Conservation (phyloP, 495 filamentous ascomycete genomes). For the Pyronema domesticum region DNA sequence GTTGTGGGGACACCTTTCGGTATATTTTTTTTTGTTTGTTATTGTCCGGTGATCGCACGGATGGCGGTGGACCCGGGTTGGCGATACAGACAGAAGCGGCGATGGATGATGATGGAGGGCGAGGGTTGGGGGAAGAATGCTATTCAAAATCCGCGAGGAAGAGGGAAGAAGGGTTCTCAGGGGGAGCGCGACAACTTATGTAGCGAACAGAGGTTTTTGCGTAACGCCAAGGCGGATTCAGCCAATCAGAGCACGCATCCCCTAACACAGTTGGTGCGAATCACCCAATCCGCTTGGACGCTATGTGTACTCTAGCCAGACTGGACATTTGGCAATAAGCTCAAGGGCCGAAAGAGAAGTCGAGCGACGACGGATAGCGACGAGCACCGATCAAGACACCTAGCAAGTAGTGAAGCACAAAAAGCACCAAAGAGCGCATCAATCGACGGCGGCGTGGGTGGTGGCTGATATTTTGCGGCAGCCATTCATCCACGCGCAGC, state of each 20-base stretch:
- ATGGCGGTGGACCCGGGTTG: neutral
- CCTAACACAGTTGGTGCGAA: neutral
- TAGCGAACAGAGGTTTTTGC: constrained; percentile 1
- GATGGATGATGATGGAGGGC: neutral
- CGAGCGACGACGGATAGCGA: too few species aligned
- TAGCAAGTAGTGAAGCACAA: too few species aligned
- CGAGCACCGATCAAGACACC: too few species aligned
- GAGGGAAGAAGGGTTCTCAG: neutral
- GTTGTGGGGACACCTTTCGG: constrained; percentile 8
- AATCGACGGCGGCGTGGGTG: too few species aligned
- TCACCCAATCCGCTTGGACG: neutral
- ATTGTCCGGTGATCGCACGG: neutral
- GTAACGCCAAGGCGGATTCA: neutral
- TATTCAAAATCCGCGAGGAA: neutral
- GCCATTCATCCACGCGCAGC: too few species aligned
- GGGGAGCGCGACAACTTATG: neutral
- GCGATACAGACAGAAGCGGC: neutral
- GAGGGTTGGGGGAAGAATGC: neutral
- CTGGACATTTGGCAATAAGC: neutral
- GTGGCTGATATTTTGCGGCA: too few species aligned
- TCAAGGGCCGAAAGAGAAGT: neutral
- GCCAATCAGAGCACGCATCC: neutral
- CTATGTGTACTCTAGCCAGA: neutral
- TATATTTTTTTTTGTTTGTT: constrained; percentile 12
- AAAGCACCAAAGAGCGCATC: too few species aligned